A percentile compares a stretch with the other conserved stretches of the same genome.
Conservation (phyloP, 768 basidiomycete genomes). For the Tulasnella sp. region DNA sequence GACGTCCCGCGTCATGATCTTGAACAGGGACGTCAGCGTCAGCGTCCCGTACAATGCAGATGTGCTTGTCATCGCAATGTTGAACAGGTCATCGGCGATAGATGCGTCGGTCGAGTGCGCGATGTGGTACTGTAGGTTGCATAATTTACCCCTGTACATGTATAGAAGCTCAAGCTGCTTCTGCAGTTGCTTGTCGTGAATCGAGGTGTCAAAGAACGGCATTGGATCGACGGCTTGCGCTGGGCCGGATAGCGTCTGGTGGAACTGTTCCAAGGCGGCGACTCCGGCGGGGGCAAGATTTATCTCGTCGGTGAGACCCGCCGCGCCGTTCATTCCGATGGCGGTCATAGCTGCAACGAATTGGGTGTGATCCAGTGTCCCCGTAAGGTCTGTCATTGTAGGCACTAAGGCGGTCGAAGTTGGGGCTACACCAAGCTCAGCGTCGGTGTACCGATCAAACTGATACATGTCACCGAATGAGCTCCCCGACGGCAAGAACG, state of each 20-base stretch:
- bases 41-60: constrained; percentile 11
- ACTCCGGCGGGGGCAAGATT: background rate
- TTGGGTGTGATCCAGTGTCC: background rate
- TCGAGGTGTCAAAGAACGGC: background rate
- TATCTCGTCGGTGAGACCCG: background rate
- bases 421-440: background rate
- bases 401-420: background rate
- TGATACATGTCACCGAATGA: constrained; percentile 10
- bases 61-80: background rate
- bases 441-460: constrained; percentile 6
- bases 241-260: background rate
- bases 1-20: background rate
- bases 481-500: background rate
- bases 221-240: background rate
- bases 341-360: too few species aligned
- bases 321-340: too few species aligned
- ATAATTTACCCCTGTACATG: constrained; percentile 6
- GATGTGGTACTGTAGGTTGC: constrained; percentile 15
- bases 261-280: constrained; percentile 2
- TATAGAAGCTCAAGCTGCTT: constrained; percentile 1
- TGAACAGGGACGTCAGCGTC: constrained; percentile 10
- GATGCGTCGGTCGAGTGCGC: constrained; percentile 2
- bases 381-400: background rate
- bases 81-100: constrained; percentile 7
- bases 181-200: background rate